Evolutionary conservation across 441 rosid genomes (phyloP).

Genomic region (Eruca vesicaria): DNA sequence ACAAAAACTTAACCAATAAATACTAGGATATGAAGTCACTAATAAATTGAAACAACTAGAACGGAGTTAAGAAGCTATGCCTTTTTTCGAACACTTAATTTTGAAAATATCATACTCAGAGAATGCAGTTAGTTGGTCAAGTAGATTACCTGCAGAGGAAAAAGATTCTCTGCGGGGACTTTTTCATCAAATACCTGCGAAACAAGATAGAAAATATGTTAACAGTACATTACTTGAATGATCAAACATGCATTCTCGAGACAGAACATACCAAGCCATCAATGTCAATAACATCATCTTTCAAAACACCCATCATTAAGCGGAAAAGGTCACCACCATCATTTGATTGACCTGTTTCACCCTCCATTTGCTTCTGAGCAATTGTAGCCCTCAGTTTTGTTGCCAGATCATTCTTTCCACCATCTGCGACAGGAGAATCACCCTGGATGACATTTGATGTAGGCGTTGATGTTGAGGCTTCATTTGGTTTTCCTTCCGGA

Average conservation of each 20-base stretch:
- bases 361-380: conserved; percentile 90
- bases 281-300: conserved; percentile 91
- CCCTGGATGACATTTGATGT: conserved; percentile 58
- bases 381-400: conserved; percentile 83
- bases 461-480: conserved; percentile 81
- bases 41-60: neutral
- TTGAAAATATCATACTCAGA: conserved; percentile 11
- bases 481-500: conserved; percentile 47
- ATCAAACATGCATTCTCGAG: conserved; percentile 12
- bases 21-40: conserved; percentile 15
- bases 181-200: conserved; percentile 86
- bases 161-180: conserved; percentile 76
- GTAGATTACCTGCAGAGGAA: conserved; percentile 74
- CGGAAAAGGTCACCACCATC: conserved; percentile 83
- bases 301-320: conserved; percentile 83
- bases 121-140: conserved; percentile 1
- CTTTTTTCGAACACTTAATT: neutral
- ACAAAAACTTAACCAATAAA: conserved; percentile 28
- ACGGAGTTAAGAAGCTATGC: neutral
- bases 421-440: conserved; percentile 45
- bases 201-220: conserved; percentile 7
- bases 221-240: neutral
- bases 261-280: conserved; percentile 78
- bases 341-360: conserved; percentile 64
- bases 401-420: conserved; percentile 85